A percentile compares a stretch with the other conserved stretches of the same genome.
Evolutionary conservation across 2,329 filamentous ascomycete species (phyloP).

Genomic region (Colletotrichum truncatum): DNA sequence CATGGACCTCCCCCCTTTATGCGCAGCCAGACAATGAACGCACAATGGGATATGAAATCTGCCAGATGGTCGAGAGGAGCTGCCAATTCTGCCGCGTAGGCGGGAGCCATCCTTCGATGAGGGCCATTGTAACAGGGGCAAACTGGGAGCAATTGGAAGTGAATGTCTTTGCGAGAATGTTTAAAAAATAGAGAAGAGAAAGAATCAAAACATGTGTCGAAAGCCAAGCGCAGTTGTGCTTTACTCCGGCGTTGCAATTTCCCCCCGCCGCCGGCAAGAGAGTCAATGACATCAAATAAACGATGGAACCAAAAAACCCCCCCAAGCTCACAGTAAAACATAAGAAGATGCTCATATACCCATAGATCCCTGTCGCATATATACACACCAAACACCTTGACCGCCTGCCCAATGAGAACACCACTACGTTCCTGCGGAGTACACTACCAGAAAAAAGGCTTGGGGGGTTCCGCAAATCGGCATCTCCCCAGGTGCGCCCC

Average conservation of each 20-base stretch:
- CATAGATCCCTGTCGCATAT: neutral
- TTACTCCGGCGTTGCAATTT: neutral
- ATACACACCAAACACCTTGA: neutral
- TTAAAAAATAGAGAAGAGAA: neutral
- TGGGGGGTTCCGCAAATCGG: neutral
- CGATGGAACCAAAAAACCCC: neutral
- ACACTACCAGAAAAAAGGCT: too few species aligned
- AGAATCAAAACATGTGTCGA: neutral
- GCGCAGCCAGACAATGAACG: constrained; percentile 31
- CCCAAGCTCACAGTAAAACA: neutral
- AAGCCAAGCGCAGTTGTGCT: neutral
- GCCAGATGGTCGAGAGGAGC: constrained; percentile 59
- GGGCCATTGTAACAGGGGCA: constrained; percentile 47
- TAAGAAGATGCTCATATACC: neutral
- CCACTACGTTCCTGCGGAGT: too few species aligned
- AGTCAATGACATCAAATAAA: constrained; percentile 10
- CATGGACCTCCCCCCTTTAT: neutral
- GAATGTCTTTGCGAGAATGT: neutral
- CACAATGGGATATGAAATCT: constrained; percentile 62
- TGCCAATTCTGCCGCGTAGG: constrained; percentile 68
- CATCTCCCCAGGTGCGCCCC: neutral
- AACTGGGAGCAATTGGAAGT: neutral
- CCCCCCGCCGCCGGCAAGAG: neutral
- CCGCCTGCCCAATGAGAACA: neutral
- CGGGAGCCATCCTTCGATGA: constrained; percentile 65